Evolutionary conservation across 768 basidiomycete genomes (phyloP).

Genomic region (Lentinula sp.): DNA sequence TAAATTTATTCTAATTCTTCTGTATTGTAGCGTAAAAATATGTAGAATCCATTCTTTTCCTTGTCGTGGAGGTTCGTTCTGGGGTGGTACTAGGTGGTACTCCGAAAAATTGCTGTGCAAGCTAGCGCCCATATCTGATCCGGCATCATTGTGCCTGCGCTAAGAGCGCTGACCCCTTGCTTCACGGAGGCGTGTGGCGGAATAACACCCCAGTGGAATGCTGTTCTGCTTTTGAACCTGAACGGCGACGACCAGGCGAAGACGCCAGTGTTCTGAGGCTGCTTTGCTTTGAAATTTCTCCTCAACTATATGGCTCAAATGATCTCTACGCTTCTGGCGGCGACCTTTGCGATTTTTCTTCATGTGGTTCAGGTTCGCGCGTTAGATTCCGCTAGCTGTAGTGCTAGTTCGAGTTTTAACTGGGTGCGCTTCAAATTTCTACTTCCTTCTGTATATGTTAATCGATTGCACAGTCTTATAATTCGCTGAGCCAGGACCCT

Average conservation of each 20-base stretch:
- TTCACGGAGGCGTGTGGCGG: neutral
- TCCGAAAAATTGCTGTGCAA: neutral
- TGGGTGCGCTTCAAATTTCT: constrained; percentile 4
- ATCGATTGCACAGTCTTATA: constrained; percentile 9
- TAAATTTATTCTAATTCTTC: neutral
- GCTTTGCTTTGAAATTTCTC: neutral
- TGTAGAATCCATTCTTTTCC: too few species aligned
- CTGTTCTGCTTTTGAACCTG: neutral
- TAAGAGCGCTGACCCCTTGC: neutral
- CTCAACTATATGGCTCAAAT: neutral
- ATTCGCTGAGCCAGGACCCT: constrained; percentile 22
- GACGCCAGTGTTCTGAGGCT: neutral
- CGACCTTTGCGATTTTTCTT: neutral
- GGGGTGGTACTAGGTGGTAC: neutral
- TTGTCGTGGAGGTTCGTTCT: too few species aligned
- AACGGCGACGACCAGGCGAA: neutral
- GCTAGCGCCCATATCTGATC: neutral
- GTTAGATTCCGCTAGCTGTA: neutral
- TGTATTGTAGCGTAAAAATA: too few species aligned
- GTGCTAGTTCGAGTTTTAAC: neutral
- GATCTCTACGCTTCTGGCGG: neutral
- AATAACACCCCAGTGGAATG: neutral
- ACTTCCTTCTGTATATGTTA: neutral
- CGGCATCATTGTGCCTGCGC: constrained; percentile 1
- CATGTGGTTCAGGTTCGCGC: neutral